Base-by-base conservation (phyloP, 2,329 filamentous ascomycete species). In the Aspergillus aculeatinus region DNA sequence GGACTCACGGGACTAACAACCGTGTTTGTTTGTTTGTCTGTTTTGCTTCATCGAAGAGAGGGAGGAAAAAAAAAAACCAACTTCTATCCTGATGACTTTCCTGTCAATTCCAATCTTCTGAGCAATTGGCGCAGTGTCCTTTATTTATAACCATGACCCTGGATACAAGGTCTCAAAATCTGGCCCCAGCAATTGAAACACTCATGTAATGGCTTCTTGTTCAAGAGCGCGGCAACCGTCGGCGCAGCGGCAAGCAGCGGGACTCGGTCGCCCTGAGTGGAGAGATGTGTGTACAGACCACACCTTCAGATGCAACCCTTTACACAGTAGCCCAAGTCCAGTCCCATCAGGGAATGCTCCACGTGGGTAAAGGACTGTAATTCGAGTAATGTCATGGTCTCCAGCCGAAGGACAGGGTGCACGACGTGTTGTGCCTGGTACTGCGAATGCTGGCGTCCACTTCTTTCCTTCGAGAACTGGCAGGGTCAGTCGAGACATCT, bases 181-280 rank as follows among this genome's bases (percentile, higher is more conserved):
- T 48, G 42, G 14, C 16, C 39, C 39, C 53, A 33, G 29, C n/a
- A 35, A 55, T 33, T 48, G 47, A 55, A 44, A 47, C 7, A 31
- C 53, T 19, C 27, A 35, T 19, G 29, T 23, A 48, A 25, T 29
- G 33, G 12, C 23, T 31, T 47, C 42, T 48, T 23, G n/a, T 19
- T 31, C 44, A n/a, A 48, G 14, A 21, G 53, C 31, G 53, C 53
- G 53, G 53, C 25, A 55, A 55, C 16, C 53, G 53, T 55, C 53
- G 53, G 51, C 51, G 9, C 51, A 29, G 51, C 51, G 51, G 53
- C 42, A 48, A 55, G 53, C 42, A n/a, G 33, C 53, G 53, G 53
- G 42, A 55, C 48, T 48, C 42, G 16, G 39, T n/a, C 14, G 11
- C 53, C 42, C 39, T 44, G 39, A 19, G 39, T 44, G 39, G 39